Evolutionary conservation across 2,329 filamentous ascomycete species (phyloP).

Genomic region (Neopestalotiopsis sp.): DNA sequence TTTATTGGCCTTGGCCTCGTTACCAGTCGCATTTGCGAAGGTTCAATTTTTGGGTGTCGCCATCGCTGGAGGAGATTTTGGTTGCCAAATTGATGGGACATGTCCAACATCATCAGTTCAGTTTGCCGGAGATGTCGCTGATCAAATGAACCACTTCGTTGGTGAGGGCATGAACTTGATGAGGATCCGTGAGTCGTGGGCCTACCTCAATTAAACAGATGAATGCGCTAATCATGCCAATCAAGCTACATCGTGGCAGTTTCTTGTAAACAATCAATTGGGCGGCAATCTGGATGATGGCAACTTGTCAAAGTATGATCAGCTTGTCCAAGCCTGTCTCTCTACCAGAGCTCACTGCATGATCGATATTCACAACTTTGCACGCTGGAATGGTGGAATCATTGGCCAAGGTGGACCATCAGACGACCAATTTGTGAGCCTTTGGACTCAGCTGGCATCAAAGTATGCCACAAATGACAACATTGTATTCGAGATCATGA

Average conservation of each 20-base stretch:
- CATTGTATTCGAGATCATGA: slow-evolving; percentile 71
- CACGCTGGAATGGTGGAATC: slow-evolving; percentile 65
- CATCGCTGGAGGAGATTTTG: slow-evolving; percentile 55
- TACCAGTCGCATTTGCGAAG: slow-evolving; percentile 30
- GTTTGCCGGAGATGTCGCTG: slow-evolving; percentile 46
- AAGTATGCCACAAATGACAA: slow-evolving; percentile 61
- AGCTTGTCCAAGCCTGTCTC: slow-evolving; percentile 62
- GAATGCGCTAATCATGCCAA: slow-evolving; percentile 6
- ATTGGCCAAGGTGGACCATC: slow-evolving; percentile 70
- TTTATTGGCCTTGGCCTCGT: slow-evolving; percentile 23
- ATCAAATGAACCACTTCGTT: slow-evolving; percentile 63
- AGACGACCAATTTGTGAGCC: slow-evolving; percentile 60
- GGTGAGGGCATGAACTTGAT: slow-evolving; percentile 61
- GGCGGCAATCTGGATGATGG: slow-evolving; percentile 53
- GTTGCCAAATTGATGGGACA: slow-evolving; percentile 50
- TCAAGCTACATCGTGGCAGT: slow-evolving; percentile 63
- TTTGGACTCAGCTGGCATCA: slow-evolving; percentile 64
- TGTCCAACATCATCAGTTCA: slow-evolving; percentile 43
- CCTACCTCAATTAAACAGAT: neutral
- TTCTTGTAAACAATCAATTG: slow-evolving; percentile 58
- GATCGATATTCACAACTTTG: slow-evolving; percentile 65
- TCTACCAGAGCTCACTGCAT: slow-evolving; percentile 63
- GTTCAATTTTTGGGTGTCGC: slow-evolving; percentile 45
- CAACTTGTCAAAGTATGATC: slow-evolving; percentile 59
- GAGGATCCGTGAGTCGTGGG: slow-evolving; percentile 50